phyloP scores from a whole-genome alignment of 306 rosid species.

The Myrica gale region DNA sequence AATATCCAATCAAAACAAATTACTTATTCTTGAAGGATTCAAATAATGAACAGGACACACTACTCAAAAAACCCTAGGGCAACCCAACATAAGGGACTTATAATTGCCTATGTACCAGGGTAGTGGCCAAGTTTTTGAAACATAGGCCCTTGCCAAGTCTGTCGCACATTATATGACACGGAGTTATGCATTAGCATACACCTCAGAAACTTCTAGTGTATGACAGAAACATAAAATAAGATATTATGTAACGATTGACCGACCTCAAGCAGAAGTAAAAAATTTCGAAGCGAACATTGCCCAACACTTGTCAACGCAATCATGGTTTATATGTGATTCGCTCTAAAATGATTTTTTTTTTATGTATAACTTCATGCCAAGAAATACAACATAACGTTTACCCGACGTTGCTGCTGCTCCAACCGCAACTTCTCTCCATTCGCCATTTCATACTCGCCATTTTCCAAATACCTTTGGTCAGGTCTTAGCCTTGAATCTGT shows the following conservation, averaged over 20 bases:
- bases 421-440: slow-evolving; percentile 85
- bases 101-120: neutral
- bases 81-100: neutral
- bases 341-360: neutral
- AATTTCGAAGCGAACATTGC: too few relatives aligned
- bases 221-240: neutral
- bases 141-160: too few relatives aligned
- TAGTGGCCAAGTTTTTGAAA: neutral
- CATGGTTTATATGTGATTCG: neutral
- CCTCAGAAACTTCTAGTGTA: neutral
- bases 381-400: slow-evolving; percentile 29
- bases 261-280: too few relatives aligned
- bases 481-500: slow-evolving; percentile 99
- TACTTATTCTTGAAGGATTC: neutral
- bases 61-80: neutral
- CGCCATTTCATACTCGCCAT: slow-evolving; percentile 98
- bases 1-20: slow-evolving; percentile 1
- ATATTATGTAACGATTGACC: neutral
- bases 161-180: too few relatives aligned
- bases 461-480: slow-evolving; percentile 94
- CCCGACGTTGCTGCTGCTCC: slow-evolving; percentile 99
- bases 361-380: too few relatives aligned
- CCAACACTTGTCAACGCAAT: too few relatives aligned
- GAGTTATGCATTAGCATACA: too few relatives aligned
- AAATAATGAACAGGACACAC: neutral